Conservation (phyloP, 371 early-diverging fungal genomes). For the Haplosporangium sp. region DNA sequence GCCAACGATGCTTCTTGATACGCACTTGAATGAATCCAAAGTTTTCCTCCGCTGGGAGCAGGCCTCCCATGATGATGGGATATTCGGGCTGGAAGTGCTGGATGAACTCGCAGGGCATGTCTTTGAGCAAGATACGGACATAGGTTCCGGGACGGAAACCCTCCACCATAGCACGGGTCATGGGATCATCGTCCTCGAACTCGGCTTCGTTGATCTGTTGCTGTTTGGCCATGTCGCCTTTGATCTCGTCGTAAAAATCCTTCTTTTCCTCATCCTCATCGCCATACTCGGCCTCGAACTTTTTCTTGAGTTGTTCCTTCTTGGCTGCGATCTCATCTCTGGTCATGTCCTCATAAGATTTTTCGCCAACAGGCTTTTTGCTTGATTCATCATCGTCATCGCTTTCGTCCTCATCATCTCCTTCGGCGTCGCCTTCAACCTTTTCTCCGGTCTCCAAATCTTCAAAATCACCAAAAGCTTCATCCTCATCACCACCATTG, state of each 20-base stretch:
- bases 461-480: constrained; percentile 89
- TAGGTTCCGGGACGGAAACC: constrained; percentile 94
- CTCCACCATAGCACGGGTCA: constrained; percentile 81
- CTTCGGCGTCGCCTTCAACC: constrained; percentile 48
- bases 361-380: constrained; percentile 28
- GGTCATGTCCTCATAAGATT: constrained; percentile 50
- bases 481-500: constrained; percentile 63
- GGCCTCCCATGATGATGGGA: constrained; percentile 92
- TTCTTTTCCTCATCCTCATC: constrained; percentile 76
- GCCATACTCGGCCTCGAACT: constrained; percentile 93
- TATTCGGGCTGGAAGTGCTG: constrained; percentile 88
- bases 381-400: constrained; percentile 52
- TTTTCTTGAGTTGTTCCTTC: constrained; percentile 90
- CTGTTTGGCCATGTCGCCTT: constrained; percentile 88
- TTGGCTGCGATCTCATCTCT: constrained; percentile 81
- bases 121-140: constrained; percentile 88
- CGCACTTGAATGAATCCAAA: constrained; percentile 95
- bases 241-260: constrained; percentile 90
- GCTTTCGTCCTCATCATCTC: constrained; percentile 56
- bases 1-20: constrained; percentile 99
- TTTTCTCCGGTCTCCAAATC: constrained; percentile 83
- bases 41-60: constrained; percentile 87
- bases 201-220: constrained; percentile 82
- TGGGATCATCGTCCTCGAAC: constrained; percentile 86
- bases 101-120: constrained; percentile 95